Percentiles rank a stretch among this genome's conserved stretches.
These are phyloP conservation scores for Peronosclerospora sorghi DNA, from an alignment of 352 stramenopile species.

Conservation along the genomic window DNA sequence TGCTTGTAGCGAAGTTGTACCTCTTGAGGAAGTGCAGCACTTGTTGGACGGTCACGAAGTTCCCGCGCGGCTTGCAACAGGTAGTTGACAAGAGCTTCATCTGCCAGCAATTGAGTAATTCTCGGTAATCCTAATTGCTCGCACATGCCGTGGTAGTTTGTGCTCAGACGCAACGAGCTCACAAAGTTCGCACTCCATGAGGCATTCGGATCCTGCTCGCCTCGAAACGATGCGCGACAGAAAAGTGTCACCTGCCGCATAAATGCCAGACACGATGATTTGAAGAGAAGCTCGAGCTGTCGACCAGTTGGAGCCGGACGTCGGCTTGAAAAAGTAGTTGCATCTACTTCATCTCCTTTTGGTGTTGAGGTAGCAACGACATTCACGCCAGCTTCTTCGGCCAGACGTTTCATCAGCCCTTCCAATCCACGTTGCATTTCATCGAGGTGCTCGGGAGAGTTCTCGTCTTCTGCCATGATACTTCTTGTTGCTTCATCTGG, in stretches of 20 bases:
- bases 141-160: conserved; percentile 63
- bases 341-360: conserved; percentile 2
- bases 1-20: conserved; percentile 46
- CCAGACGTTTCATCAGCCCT: conserved; percentile 39
- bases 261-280: conserved; percentile 60
- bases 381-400: conserved; percentile 31
- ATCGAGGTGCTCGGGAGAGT: conserved; percentile 19
- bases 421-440: conserved; percentile 42
- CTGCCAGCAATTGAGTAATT: conserved; percentile 40
- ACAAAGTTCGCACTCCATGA: conserved; percentile 74
- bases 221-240: conserved; percentile 65
- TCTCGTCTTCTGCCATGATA: conserved; percentile 1
- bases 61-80: conserved; percentile 41
- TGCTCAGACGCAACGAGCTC: conserved; percentile 57
- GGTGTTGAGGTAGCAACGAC: conserved; percentile 6
- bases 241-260: conserved; percentile 73
- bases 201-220: conserved; percentile 62
- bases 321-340: neutral
- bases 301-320: conserved; percentile 26
- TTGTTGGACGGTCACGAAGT: conserved; percentile 31
- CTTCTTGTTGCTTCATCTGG: conserved; percentile 6
- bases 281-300: conserved; percentile 57
- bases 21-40: conserved; percentile 32
- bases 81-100: conserved; percentile 41
- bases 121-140: conserved; percentile 60